Evolutionary conservation across 495 filamentous ascomycete species (phyloP).

Genomic region (Staphylotrichum tortipilum): DNA sequence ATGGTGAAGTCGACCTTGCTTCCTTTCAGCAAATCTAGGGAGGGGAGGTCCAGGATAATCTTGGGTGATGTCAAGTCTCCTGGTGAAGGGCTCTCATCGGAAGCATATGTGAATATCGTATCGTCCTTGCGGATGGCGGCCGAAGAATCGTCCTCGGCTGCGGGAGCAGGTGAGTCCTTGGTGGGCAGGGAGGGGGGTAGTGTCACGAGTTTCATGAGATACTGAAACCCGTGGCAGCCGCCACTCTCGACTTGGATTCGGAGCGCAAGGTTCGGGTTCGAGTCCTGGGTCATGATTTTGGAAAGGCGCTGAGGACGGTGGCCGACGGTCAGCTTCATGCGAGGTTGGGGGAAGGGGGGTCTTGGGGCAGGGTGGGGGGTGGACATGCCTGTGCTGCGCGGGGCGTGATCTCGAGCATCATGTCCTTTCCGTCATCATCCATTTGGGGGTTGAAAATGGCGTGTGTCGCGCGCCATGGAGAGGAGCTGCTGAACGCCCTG

Average conservation of each 20-base stretch:
- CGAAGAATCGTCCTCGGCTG: constrained; percentile 15
- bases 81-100: constrained; percentile 6
- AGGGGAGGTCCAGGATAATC: constrained; percentile 81
- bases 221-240: constrained; percentile 97
- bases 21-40: constrained; percentile 80
- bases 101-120: constrained; percentile 45
- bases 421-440: constrained; percentile 72
- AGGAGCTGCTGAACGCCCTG: constrained; percentile 26
- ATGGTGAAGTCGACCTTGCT: constrained; percentile 93
- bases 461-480: constrained; percentile 25
- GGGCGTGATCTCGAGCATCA: constrained; percentile 70
- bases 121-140: constrained; percentile 57
- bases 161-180: constrained; percentile 9
- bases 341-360: background rate
- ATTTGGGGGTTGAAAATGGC: constrained; percentile 54
- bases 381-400: constrained; percentile 62
- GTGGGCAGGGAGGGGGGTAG: constrained; percentile 35
- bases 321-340: background rate
- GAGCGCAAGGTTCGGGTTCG: constrained; percentile 73
- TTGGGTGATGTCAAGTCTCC: constrained; percentile 46
- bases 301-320: constrained; percentile 57
- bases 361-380: constrained; percentile 15
- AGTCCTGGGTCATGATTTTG: constrained; percentile 59
- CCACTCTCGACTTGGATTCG: constrained; percentile 86
- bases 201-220: constrained; percentile 77